These are phyloP conservation scores for Flaveria brownii DNA, from an alignment of 129 eudicot species.

Conservation along the genomic window DNA sequence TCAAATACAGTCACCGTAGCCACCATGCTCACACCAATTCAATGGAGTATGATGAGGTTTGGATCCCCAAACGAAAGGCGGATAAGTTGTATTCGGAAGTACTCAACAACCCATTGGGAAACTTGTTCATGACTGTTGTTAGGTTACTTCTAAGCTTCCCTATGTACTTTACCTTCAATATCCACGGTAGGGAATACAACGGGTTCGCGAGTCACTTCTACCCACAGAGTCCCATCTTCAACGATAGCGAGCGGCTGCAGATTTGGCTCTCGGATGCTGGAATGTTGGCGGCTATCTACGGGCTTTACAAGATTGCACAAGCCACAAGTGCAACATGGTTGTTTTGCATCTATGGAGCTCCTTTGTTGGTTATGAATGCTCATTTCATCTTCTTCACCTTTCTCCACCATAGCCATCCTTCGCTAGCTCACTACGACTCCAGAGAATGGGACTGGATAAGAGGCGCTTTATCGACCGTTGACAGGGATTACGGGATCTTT, in stretches of 20 bases:
- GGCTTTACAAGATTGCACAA: slow-evolving; percentile 35
- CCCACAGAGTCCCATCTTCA: slow-evolving; percentile 52
- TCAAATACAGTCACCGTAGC: slow-evolving; percentile 60
- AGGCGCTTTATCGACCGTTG: slow-evolving; percentile 56
- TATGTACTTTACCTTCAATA: slow-evolving; percentile 49
- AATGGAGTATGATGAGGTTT: slow-evolving; percentile 55
- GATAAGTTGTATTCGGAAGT: slow-evolving; percentile 44
- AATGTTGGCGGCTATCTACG: slow-evolving; percentile 18
- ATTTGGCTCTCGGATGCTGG: slow-evolving; percentile 53
- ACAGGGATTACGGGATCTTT: slow-evolving; percentile 51
- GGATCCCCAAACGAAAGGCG: slow-evolving; percentile 51
- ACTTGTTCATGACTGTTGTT: slow-evolving; percentile 36
- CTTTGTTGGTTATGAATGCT: slow-evolving; percentile 45
- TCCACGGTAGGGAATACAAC: slow-evolving; percentile 43
- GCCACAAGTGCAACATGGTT: slow-evolving; percentile 48
- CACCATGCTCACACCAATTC: slow-evolving; percentile 63
- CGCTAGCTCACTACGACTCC: slow-evolving; percentile 49
- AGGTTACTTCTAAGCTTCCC: slow-evolving; percentile 53
- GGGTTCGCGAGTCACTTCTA: slow-evolving; percentile 56
- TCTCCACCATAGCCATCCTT: slow-evolving; percentile 56
- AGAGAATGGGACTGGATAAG: slow-evolving; percentile 59
- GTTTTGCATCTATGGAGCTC: slow-evolving; percentile 45
- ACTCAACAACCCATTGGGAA: slow-evolving; percentile 50
- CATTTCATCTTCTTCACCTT: slow-evolving; percentile 55
- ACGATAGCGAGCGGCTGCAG: slow-evolving; percentile 47